Percentiles rank a stretch among this genome's conserved stretches.
phyloP scores from a whole-genome alignment of 78 protist genomes.

The Tieghemostelium lacteum region DNA sequence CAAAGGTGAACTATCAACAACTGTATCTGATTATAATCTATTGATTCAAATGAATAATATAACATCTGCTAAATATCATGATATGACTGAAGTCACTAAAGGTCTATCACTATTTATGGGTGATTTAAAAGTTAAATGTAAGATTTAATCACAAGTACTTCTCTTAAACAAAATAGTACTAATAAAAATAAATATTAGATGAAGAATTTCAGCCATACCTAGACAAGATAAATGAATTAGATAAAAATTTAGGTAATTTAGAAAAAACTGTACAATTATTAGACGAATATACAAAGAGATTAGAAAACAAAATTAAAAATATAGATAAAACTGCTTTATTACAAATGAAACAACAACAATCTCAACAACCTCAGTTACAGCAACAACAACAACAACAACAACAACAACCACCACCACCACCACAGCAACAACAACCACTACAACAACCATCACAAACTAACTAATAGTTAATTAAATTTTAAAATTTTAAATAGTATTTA shows the following conservation, averaged over 20 bases:
- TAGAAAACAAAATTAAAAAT: slow-evolving; percentile 57
- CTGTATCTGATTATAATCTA: slow-evolving; percentile 68
- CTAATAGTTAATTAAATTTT: background rate
- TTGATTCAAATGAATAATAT: slow-evolving; percentile 71
- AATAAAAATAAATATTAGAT: background rate
- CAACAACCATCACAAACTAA: background rate
- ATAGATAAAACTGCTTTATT: slow-evolving; percentile 70
- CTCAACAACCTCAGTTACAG: slow-evolving; percentile 1
- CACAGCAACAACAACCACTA: background rate
- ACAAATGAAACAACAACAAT: slow-evolving; percentile 36
- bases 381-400: slow-evolving; percentile 19
- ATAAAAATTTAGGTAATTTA: slow-evolving; percentile 60
- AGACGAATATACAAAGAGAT: slow-evolving; percentile 77
- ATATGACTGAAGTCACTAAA: slow-evolving; percentile 67
- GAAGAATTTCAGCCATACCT: slow-evolving; percentile 73
- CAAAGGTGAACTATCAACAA: slow-evolving; percentile 56
- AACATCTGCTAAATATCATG: slow-evolving; percentile 64
- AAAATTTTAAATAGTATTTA: too few relatives aligned
- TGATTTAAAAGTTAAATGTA: slow-evolving; percentile 70
- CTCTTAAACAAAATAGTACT: too few relatives aligned
- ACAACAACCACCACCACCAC: background rate
- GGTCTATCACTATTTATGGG: slow-evolving; percentile 64
- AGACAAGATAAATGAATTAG: slow-evolving; percentile 73
- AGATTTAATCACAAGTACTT: background rate
- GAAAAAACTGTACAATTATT: slow-evolving; percentile 75